Base-by-base conservation (phyloP, 2,329 filamentous ascomycete species). In the Lomentospora prolificans region DNA sequence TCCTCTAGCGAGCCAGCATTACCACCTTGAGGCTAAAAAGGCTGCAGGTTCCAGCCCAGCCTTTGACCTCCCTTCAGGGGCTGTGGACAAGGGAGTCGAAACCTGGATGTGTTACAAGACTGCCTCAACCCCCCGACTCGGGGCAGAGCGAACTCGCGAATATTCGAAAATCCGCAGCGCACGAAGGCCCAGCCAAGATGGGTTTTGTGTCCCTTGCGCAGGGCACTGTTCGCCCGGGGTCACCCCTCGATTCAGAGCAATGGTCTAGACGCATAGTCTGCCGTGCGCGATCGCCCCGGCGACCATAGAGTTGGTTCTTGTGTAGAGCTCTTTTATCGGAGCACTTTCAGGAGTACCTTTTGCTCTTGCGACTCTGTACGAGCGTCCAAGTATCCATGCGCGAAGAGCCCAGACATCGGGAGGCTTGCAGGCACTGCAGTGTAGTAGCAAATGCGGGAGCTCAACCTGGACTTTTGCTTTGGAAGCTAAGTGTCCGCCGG, bases 91-190 rank as follows among this genome's bases (percentile, higher is more conserved):
- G 52, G 61, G 55, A 57, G 60, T 59, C 72, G 73, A 76, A 76
- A 76, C 74, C 64, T 60, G 60, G 64, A 65, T 64, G 56, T 72
- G 74, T 76, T 71, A 67, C 74, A 76, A 68, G 63, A 69, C 62
- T 75, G 74, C 73, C 68, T 75, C 74, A 75, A 67, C 63, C 60
- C 60, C 66, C 58, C 58, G 61, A 61, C 58, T 62, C 58, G 48
- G 59, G 7, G 6, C 30, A 33, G 12, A 33, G n/a, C n/a, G n/a
- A n/a, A n/a, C n/a, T n/a, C n/a, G n/a, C n/a, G n/a, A n/a, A n/a
- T n/a, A n/a, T n/a, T n/a, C n/a, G n/a, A n/a, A n/a, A n/a, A n/a
- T n/a, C n/a, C n/a, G n/a, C n/a, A n/a, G n/a, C n/a, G n/a, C n/a
- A 33, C 6, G 30, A 33, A 33, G 30, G 30, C 6, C n/a, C 14